phyloP scores from a whole-genome alignment of 495 filamentous ascomycete genomes.

The Penicillium subrubescens region DNA sequence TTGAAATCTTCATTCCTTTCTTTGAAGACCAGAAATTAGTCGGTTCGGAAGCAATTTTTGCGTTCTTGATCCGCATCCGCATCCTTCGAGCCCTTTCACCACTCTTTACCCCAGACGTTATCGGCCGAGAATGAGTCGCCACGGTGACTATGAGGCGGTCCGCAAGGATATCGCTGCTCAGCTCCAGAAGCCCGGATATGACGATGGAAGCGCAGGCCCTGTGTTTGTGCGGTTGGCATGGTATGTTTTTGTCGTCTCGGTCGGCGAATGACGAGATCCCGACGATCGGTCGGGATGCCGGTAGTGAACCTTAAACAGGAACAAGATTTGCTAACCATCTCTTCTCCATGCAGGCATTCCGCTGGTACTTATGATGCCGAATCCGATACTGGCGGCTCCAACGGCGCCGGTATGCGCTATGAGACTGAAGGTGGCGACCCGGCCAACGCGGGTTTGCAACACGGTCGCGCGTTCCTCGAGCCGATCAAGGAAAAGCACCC shows the following conservation, averaged over 20 bases:
- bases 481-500: constrained; percentile 57
- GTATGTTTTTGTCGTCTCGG: constrained; percentile 36
- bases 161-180: constrained; percentile 55
- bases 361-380: constrained; percentile 61
- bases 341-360: constrained; percentile 49
- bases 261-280: constrained; percentile 9
- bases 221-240: constrained; percentile 65
- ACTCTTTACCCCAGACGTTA: constrained; percentile 25
- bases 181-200: constrained; percentile 60
- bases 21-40: background rate
- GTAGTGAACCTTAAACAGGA: background rate
- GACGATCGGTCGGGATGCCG: constrained; percentile 13
- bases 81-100: constrained; percentile 2
- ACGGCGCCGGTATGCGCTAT: constrained; percentile 67
- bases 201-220: constrained; percentile 63
- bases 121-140: constrained; percentile 44
- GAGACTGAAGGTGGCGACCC: constrained; percentile 65
- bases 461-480: constrained; percentile 64
- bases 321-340: background rate
- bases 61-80: constrained; percentile 3
- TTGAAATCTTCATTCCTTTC: background rate
- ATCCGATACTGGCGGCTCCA: constrained; percentile 62
- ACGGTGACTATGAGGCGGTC: constrained; percentile 54
- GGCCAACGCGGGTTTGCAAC: constrained; percentile 63
- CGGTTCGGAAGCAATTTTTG: background rate